Base-by-base conservation (phyloP, 305 asterid genomes). In the Coffea humblotiana region DNA sequence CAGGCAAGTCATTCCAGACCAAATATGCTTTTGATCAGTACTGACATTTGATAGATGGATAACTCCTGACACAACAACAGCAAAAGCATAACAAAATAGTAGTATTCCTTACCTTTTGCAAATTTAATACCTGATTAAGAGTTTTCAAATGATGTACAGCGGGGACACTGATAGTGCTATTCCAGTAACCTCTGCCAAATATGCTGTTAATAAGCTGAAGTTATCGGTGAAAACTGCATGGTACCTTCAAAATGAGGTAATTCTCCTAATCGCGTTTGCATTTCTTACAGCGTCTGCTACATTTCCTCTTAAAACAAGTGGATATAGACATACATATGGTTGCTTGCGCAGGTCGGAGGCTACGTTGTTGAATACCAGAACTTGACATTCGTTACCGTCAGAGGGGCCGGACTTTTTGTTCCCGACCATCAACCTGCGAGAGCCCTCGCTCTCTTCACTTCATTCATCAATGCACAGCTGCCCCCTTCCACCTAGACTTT, bases 341-440 rank as follows among this genome's bases (percentile, higher is more conserved):
- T n/a, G 1, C 70, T 8, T 65, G 47, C 48, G 1, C 70, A 89
- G 93, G 95, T 88, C 76, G 95, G 92, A 69, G 95, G 97, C 3
- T 93, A 86, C 65, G 91, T 80, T 16, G 90, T 87, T 21, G 91
- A 79, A 72, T 93, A 93, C 64, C 83, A 91, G 29, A 90, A 91
- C 68, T 71, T 90, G 80, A 88, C 90, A 27, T 90, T 91, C 15
- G 90, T 84, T 77, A 90, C 85, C 0, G 83, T 86, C 56, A 78
- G 90, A 85, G 90, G 96, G 75, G 79, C 90, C 3, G 91, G 92
- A 25, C 90, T 88, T 83, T 86, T 85, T 25, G 92, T 90, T 29
- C 92, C 96, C 2, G 87, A 90, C 45, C 83, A 89, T 84, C 89
- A 89, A 77, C 94, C 91, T 0, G 83, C 83, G 6, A 88, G 89